Evolutionary conservation across 2,329 filamentous ascomycete genomes (phyloP).

Genomic region (Cladosporium sp.): DNA sequence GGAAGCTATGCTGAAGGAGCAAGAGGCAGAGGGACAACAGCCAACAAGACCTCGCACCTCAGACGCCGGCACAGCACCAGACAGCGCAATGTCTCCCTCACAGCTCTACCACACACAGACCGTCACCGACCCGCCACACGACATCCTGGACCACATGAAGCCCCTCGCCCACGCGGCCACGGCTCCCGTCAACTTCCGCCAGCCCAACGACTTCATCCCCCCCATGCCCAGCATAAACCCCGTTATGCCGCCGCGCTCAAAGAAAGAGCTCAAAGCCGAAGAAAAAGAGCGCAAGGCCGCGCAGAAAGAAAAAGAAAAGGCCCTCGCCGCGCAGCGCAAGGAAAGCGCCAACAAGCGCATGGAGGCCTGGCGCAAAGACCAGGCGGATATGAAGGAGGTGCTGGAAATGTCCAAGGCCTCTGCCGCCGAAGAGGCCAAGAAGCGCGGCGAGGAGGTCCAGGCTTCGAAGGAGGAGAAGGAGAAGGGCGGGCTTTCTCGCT

Average conservation of each 20-base stretch:
- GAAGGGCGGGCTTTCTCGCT: constrained; percentile 60
- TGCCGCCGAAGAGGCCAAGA: constrained; percentile 56
- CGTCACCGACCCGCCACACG: constrained; percentile 45
- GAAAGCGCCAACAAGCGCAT: constrained; percentile 49
- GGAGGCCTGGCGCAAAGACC: constrained; percentile 58
- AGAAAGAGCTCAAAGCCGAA: constrained; percentile 64
- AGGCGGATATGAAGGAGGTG: constrained; percentile 65
- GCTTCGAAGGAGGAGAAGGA: constrained; percentile 15
- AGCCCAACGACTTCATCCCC: constrained; percentile 37
- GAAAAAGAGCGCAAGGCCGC: constrained; percentile 61
- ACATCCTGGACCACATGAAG: constrained; percentile 53
- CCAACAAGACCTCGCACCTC: constrained; percentile 34
- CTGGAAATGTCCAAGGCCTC: constrained; percentile 68
- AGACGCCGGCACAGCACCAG: constrained; percentile 36
- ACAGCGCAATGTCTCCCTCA: constrained; percentile 28
- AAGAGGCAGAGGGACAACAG: constrained; percentile 71
- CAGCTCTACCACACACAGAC: constrained; percentile 37
- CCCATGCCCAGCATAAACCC: constrained; percentile 48
- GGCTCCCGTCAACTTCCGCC: constrained; percentile 39
- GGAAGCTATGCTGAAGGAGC: constrained; percentile 71
- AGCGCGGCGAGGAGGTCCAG: constrained; percentile 26
- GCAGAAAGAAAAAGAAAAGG: constrained; percentile 61
- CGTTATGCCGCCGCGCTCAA: constrained; percentile 59
- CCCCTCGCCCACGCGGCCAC: constrained; percentile 68
- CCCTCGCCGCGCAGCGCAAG: constrained; percentile 39